Base-by-base conservation (phyloP, 768 basidiomycete species). In the Agaricus subrufescens region DNA sequence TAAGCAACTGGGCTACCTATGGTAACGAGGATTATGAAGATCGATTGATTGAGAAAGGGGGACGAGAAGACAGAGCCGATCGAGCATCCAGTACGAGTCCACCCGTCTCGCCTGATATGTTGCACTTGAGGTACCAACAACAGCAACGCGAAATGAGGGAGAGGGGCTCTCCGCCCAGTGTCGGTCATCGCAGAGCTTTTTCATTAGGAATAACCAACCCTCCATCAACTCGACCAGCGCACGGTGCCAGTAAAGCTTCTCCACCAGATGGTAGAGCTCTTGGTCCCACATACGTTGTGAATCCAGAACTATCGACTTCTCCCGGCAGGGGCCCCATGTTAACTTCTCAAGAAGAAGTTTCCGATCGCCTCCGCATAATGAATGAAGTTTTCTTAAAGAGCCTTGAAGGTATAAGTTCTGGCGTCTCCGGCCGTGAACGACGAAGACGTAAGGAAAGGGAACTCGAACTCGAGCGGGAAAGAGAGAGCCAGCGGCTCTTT, bases 301-400 rank as follows among this genome's bases (percentile, higher is more conserved):
- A 25, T 47, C 40, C 61, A 58, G 9, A 49, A 63, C 2, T 66
- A 65, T 1, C 69, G 3, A 67, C 67, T 26, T 69, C 66, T 2
- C 66, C 70, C 6, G 57, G 55, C 23, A 60, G 67, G 26, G 81
- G 79, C 8, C 76, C 82, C 15, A 79, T 88, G 77, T 70, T 87
- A 31, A 86, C 86, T n/a, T 82, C 75, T 30, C 82, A 79, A 60
- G 74, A 76, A 3, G 88, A 84, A 54, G 82, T 91, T 2, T 86
- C 87, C 51, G 84, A 83, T 66, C 72, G 79, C 58, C 65, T 91
- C 52, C 71, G 70, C 46, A 74, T 75, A 68, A 86, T 90, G 88
- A 82, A 87, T 56, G 85, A 84, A 60, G 72, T 75, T 42, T 91
- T 91, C 66, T 59, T 82, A 62, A 79, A 77, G 54, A 86, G 83